These are phyloP conservation scores for Clarireedia hainanense DNA, from an alignment of 2,329 filamentous ascomycete genomes.

Conservation along the genomic window DNA sequence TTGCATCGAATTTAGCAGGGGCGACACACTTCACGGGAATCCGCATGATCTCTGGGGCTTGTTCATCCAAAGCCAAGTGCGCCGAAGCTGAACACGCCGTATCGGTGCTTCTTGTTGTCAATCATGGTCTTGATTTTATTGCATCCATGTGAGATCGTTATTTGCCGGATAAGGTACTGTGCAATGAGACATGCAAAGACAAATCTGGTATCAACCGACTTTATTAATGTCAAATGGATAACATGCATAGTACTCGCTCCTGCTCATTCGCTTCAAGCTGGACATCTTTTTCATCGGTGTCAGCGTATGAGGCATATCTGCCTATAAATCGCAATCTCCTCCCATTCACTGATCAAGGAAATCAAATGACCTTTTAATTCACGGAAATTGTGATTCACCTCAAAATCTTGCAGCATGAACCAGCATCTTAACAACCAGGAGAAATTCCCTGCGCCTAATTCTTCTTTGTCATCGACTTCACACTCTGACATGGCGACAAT, in stretches of 20 bases:
- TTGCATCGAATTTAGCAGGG: neutral
- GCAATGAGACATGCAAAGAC: no score
- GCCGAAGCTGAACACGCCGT: neutral
- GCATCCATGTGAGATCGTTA: no score
- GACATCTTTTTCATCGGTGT: no score
- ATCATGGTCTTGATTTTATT: no score
- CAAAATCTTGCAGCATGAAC: neutral
- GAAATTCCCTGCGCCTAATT: neutral
- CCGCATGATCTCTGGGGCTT: slow-evolving; percentile 4
- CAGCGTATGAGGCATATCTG: no score
- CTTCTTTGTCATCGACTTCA: neutral
- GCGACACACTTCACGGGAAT: slow-evolving; percentile 3
- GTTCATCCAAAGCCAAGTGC: neutral
- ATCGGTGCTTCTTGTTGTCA: no score
- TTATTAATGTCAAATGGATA: no score
- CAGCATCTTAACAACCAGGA: neutral
- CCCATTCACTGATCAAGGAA: neutral
- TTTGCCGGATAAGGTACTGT: no score
- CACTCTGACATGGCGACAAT: slow-evolving; percentile 13
- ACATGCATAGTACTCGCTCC: no score
- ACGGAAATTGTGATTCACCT: neutral
- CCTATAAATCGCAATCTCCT: neutral
- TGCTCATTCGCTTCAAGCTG: no score
- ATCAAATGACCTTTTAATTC: neutral
- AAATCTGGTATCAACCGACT: no score